These are phyloP conservation scores for Penicillium rolfsii DNA, from an alignment of 2,329 filamentous ascomycete genomes.

Conservation along the genomic window DNA sequence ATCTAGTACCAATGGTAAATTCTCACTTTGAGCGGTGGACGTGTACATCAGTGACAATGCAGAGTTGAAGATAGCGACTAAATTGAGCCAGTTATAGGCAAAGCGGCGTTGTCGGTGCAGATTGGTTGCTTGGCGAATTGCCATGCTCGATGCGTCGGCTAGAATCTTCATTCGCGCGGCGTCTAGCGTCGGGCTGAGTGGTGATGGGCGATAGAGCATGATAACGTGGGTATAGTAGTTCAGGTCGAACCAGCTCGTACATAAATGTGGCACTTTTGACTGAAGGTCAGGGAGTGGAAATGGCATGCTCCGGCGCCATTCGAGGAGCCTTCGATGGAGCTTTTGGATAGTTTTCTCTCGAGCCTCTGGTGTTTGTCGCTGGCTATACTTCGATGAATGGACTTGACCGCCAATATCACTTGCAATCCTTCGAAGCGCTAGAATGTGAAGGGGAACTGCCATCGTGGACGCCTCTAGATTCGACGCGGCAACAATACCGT, in stretches of 20 bases:
- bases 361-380: slow-evolving; percentile 17
- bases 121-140: slow-evolving; percentile 48
- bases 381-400: neutral
- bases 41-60: slow-evolving; percentile 51
- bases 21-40: slow-evolving; percentile 45
- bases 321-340: slow-evolving; percentile 48
- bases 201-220: slow-evolving; percentile 52
- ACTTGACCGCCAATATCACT: neutral
- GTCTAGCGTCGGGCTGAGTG: slow-evolving; percentile 46
- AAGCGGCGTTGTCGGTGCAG: slow-evolving; percentile 47
- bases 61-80: slow-evolving; percentile 49
- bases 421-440: neutral
- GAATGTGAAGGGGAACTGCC: neutral
- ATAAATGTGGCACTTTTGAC: slow-evolving; percentile 49
- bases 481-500: neutral
- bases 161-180: slow-evolving; percentile 43
- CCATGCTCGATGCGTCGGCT: slow-evolving; percentile 47
- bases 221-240: slow-evolving; percentile 54
- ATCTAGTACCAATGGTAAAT: slow-evolving; percentile 20
- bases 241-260: slow-evolving; percentile 52
- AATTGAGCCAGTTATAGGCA: slow-evolving; percentile 50
- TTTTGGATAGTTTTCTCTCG: slow-evolving; percentile 40
- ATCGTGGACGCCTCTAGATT: neutral
- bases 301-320: slow-evolving; percentile 52
- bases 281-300: slow-evolving; percentile 48